Evolutionary conservation across 2,329 filamentous ascomycete species (phyloP).

Genomic region (Clonostachys sp.): DNA sequence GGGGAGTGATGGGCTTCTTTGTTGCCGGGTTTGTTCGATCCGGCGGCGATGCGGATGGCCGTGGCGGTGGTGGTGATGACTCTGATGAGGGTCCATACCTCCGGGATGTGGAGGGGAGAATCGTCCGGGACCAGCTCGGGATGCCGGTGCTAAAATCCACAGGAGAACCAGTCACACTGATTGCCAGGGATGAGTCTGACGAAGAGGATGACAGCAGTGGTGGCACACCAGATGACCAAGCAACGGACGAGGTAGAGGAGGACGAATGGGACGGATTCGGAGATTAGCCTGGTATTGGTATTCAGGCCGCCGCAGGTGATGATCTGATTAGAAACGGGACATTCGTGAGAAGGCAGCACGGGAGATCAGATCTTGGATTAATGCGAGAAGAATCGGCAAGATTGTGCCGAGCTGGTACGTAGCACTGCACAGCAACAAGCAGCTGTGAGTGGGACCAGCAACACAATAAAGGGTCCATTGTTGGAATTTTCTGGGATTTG

Average conservation of each 20-base stretch:
- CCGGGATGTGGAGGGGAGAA: constrained; percentile 48
- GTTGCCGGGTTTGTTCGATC: constrained; percentile 71
- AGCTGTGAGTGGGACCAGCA: too few species aligned
- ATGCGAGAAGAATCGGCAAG: too few species aligned
- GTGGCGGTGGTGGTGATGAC: constrained; percentile 1
- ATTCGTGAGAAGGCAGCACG: too few species aligned
- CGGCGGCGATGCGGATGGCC: constrained; percentile 8
- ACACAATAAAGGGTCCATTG: too few species aligned
- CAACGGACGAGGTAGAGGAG: constrained; percentile 9
- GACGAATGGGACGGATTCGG: constrained; percentile 26
- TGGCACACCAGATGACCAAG: constrained; percentile 7
- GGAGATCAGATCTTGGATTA: too few species aligned
- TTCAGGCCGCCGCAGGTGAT: too few species aligned
- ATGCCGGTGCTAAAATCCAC: constrained; percentile 30
- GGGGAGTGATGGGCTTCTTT: constrained; percentile 93
- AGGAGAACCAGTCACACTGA: constrained; percentile 19
- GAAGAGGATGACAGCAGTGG: constrained; percentile 14
- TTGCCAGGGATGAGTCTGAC: constrained; percentile 7
- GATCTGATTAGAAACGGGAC: too few species aligned
- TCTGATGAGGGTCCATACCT: constrained; percentile 42
- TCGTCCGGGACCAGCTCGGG: constrained; percentile 35
- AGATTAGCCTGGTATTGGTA: constrained; percentile 8
- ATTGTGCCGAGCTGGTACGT: too few species aligned
- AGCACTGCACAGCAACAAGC: too few species aligned
- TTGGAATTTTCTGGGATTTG: too few species aligned